Evolutionary conservation across 2,329 filamentous ascomycete species (phyloP).

Genomic region (Tolypocladium inflatum): DNA sequence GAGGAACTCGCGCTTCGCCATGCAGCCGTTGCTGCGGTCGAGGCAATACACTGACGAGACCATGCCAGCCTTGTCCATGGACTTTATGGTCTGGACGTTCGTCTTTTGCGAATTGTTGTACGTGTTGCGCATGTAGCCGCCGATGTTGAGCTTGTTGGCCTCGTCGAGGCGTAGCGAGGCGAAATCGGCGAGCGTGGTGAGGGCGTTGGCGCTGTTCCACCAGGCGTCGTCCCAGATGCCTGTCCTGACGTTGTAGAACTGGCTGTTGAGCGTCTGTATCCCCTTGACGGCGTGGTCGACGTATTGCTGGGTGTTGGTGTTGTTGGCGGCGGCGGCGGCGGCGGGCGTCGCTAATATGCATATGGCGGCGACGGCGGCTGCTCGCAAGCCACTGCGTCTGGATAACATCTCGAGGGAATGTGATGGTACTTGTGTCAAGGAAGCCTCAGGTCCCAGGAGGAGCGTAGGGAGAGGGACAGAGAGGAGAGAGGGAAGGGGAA

Average conservation of each 20-base stretch:
- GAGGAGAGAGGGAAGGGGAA: neutral
- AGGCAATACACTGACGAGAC: slow-evolving; percentile 28
- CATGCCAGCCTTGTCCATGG: slow-evolving; percentile 22
- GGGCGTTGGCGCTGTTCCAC: slow-evolving; percentile 64
- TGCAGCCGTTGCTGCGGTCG: slow-evolving; percentile 15
- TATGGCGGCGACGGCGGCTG: slow-evolving; percentile 10
- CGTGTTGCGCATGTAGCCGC: slow-evolving; percentile 32
- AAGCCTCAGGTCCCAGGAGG: neutral
- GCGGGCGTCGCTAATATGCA: slow-evolving; percentile 6
- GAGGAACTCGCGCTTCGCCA: slow-evolving; percentile 23
- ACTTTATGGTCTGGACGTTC: slow-evolving; percentile 27
- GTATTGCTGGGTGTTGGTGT: slow-evolving; percentile 15
- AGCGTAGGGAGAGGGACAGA: neutral
- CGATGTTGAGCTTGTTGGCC: slow-evolving; percentile 27
- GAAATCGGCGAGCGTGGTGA: slow-evolving; percentile 53
- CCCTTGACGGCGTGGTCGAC: slow-evolving; percentile 20
- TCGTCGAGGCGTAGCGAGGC: slow-evolving; percentile 21
- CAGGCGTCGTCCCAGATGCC: slow-evolving; percentile 59
- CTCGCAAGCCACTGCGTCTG: slow-evolving; percentile 8
- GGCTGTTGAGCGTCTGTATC: slow-evolving; percentile 36
- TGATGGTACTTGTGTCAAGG: neutral
- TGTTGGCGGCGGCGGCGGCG: slow-evolving; percentile 2
- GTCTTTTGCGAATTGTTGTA: slow-evolving; percentile 34
- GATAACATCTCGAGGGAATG: neutral
- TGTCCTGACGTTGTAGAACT: slow-evolving; percentile 49